Evolutionary conservation across 768 basidiomycete genomes (phyloP).

Genomic region (Kwoniella newhampshirensis): DNA sequence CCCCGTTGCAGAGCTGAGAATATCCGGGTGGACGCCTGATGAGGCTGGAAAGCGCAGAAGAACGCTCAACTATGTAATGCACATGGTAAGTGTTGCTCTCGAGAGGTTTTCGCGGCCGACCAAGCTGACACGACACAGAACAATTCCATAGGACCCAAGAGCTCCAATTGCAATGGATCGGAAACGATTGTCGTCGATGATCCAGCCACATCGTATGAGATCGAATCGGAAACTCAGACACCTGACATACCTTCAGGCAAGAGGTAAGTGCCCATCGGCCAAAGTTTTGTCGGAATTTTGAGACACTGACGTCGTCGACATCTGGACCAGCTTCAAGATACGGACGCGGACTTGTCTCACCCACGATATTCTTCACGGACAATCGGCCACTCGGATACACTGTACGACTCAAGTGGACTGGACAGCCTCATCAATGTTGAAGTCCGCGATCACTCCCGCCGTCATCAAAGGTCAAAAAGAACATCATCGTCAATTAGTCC

Average conservation of each 20-base stretch:
- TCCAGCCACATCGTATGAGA: conserved; percentile 27
- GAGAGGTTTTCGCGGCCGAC: neutral
- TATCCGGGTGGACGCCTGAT: conserved; percentile 23
- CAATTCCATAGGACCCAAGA: conserved; percentile 31
- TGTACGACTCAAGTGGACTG: conserved; percentile 35
- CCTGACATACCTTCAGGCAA: conserved; percentile 35
- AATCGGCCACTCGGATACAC: conserved; percentile 30
- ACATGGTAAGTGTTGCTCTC: conserved; percentile 24
- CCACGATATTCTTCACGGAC: conserved; percentile 12
- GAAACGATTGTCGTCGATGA: conserved; percentile 24
- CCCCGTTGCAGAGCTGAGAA: conserved; percentile 28
- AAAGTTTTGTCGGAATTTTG: neutral
- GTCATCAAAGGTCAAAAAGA: conserved; percentile 39
- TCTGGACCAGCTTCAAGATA: conserved; percentile 22
- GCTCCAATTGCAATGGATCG: conserved; percentile 26
- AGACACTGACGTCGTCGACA: conserved; percentile 4
- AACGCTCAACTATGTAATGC: conserved; percentile 31
- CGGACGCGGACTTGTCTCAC: conserved; percentile 31
- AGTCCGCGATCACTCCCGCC: conserved; percentile 32
- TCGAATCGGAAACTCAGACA: conserved; percentile 30
- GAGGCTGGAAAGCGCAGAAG: conserved; percentile 16
- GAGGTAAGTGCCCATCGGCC: conserved; percentile 19
- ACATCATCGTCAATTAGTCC: conserved; percentile 20
- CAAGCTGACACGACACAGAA: conserved; percentile 13
- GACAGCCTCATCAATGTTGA: conserved; percentile 24